phyloP scores from a whole-genome alignment of 768 basidiomycete species.

The Lactarius tabidus region DNA sequence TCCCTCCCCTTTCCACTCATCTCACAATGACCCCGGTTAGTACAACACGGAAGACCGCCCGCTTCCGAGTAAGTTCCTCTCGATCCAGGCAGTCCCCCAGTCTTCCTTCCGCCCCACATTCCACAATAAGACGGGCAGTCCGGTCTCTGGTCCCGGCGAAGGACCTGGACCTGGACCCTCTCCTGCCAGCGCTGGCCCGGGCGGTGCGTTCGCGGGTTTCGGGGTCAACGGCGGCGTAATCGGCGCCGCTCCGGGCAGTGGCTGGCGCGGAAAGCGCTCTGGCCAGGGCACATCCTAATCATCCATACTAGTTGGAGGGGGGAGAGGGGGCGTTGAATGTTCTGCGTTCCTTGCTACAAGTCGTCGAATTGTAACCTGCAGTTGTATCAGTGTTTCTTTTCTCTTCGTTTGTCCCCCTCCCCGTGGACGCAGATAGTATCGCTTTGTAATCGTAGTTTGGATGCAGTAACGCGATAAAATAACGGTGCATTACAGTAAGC shows the following conservation, averaged over 20 bases:
- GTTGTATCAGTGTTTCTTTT: slow-evolving; percentile 8
- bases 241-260: slow-evolving; percentile 16
- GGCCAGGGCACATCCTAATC: slow-evolving; percentile 5
- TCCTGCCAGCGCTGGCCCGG: slow-evolving; percentile 28
- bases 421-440: neutral
- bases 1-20: neutral
- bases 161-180: slow-evolving; percentile 27
- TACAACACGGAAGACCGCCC: slow-evolving; percentile 88
- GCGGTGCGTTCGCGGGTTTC: slow-evolving; percentile 47
- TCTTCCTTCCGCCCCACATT: slow-evolving; percentile 68
- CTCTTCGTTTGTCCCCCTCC: neutral
- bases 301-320: neutral
- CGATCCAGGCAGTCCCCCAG: slow-evolving; percentile 66
- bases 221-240: slow-evolving; percentile 33
- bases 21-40: slow-evolving; percentile 35
- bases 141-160: slow-evolving; percentile 30
- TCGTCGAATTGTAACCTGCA: slow-evolving; percentile 8
- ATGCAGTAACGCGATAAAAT: neutral
- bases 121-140: slow-evolving; percentile 38
- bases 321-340: neutral
- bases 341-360: neutral
- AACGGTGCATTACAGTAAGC: no score
- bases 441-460: neutral
- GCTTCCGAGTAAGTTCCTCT: slow-evolving; percentile 73
- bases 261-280: slow-evolving; percentile 15